Evolutionary conservation across 1,284 basidiomycete species (phyloP), one percentile per base, ranked within the genome.

Genomic region (Termitomyces sp.): DNA sequence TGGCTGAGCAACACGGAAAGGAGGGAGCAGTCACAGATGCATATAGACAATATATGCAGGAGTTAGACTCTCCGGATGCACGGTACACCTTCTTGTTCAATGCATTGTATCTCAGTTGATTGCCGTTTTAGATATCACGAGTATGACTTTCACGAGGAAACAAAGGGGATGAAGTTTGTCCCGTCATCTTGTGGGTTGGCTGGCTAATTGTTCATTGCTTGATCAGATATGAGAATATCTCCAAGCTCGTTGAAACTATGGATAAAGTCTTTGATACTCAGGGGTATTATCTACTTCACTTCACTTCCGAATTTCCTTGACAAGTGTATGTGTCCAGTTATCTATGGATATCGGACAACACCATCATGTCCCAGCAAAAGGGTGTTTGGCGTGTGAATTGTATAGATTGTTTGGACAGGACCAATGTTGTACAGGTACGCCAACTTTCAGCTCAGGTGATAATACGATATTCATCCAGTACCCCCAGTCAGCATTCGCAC

Each of bases 111-210:
- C 19, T 36, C 50, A 33, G 51, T 30, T 59, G 9, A 55, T 13
- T 7, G 50, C 5, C 3, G 31, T 43, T 17, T 45, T 51, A 84
- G 80, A 55, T 90, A 89, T 61, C 70, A 73, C 59, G 85, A 85
- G 58, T 97, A 94, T 65, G 94, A 97, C 67, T 98, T 98, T 69
- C 95, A 98, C 69, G 80, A 77, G 7, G 90, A 95, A 69, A 96
- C 90, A 5, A 87, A 81, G 66, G 92, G 93, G 15, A 94, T 94
- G 91, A 90, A 90, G 83, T 96, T 73, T 65, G 80, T 69, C 34
- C 10, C 15, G 19, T 55, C 46, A 19, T 42, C 31, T 36, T 31
- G 13, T 24, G 15, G 34, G n/a, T 17, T 19, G 40, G 42, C 17
- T 19, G 45, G 3, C 24, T 5, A 24, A 24, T 30, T 53, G 30